Evolutionary conservation across 805 yeast genomes (phyloP).

Genomic region (Hermanozyma aechmeae): DNA sequence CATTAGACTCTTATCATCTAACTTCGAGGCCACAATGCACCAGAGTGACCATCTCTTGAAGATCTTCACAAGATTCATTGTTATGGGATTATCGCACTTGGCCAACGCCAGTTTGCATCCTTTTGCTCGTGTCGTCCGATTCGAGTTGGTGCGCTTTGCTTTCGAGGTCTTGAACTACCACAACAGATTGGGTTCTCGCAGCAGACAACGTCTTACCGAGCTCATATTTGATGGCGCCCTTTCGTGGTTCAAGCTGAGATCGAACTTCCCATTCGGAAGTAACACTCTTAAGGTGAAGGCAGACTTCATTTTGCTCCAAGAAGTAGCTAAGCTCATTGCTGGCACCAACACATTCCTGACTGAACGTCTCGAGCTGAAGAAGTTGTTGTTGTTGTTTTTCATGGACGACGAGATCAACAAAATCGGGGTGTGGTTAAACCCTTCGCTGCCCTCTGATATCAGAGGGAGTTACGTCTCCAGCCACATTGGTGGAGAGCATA

Average conservation of each 20-base stretch:
- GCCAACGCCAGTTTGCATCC: constrained; percentile 71
- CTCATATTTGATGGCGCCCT: constrained; percentile 58
- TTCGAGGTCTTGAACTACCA: constrained; percentile 56
- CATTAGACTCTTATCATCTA: constrained; percentile 60
- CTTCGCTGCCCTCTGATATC: constrained; percentile 37
- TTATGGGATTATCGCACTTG: constrained; percentile 45
- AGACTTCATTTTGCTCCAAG: constrained; percentile 52
- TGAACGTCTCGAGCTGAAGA: constrained; percentile 36
- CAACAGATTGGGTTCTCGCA: constrained; percentile 37
- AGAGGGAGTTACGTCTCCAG: constrained; percentile 25
- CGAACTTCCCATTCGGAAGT: constrained; percentile 77
- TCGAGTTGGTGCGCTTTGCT: constrained; percentile 63
- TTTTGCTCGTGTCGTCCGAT: constrained; percentile 63
- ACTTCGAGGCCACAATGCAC: constrained; percentile 69
- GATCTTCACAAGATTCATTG: constrained; percentile 53
- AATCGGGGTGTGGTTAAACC: constrained; percentile 70
- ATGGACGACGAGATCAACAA: constrained; percentile 67
- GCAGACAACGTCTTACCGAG: constrained; percentile 35
- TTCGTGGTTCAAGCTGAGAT: constrained; percentile 64
- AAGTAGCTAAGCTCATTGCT: constrained; percentile 31
- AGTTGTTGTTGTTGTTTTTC: constrained; percentile 49
- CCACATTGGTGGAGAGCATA: constrained; percentile 28
- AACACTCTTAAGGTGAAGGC: constrained; percentile 63
- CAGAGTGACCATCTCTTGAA: constrained; percentile 64
- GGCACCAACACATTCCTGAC: constrained; percentile 12